Percentiles rank a stretch among this genome's conserved stretches.
Conservation (phyloP, 2,329 filamentous ascomycete genomes). For the Aspergillus sojae region DNA sequence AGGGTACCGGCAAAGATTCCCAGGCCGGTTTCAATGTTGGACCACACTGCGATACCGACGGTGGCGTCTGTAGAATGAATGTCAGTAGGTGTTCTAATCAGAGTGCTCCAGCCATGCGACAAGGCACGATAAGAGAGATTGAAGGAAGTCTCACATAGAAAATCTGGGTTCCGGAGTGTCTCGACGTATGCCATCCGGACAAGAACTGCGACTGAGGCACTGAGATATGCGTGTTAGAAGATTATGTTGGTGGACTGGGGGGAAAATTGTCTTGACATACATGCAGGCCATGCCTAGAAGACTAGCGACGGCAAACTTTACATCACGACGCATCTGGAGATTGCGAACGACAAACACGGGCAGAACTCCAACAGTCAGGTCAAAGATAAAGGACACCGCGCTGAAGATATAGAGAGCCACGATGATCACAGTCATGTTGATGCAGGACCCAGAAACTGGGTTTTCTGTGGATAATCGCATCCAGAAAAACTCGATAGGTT, state of each 20-base stretch:
- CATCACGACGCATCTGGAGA: constrained; percentile 23
- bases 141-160: constrained; percentile 19
- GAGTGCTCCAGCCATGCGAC: neutral
- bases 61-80: constrained; percentile 14
- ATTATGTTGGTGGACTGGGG: too few species aligned
- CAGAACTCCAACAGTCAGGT: constrained; percentile 22
- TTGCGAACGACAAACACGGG: constrained; percentile 24
- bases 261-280: constrained; percentile 11
- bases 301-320: constrained; percentile 21
- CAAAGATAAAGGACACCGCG: constrained; percentile 17
- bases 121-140: neutral
- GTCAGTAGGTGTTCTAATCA: neutral
- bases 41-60: constrained; percentile 25
- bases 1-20: constrained; percentile 26
- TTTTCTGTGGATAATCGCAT: constrained; percentile 17
- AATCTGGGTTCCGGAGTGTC: constrained; percentile 18
- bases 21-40: constrained; percentile 26
- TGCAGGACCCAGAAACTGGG: constrained; percentile 11
- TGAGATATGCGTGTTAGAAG: neutral
- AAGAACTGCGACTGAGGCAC: constrained; percentile 24
- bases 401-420: constrained; percentile 26
- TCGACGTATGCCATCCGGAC: constrained; percentile 20
- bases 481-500: constrained; percentile 53
- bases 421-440: constrained; percentile 13
- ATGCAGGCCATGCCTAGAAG: constrained; percentile 26